phyloP scores from a whole-genome alignment of 2,329 filamentous ascomycete genomes.

The Cladophialophora immunda region DNA sequence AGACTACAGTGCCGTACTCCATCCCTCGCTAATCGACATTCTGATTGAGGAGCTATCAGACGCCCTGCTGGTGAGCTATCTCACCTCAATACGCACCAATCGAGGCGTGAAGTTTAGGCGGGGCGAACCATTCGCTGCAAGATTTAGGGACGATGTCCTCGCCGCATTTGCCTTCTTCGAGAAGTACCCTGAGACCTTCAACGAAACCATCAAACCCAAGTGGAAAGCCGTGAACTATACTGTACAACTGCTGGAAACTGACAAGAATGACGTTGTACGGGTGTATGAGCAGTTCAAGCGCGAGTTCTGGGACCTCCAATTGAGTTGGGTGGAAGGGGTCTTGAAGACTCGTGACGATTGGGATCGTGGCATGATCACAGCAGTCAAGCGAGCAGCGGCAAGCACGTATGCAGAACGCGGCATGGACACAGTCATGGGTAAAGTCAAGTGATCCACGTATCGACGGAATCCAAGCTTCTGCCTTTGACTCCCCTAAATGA shows the following conservation, averaged over 20 bases:
- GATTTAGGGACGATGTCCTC: constrained; percentile 91
- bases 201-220: constrained; percentile 81
- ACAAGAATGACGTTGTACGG: constrained; percentile 76
- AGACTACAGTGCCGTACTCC: constrained; percentile 85
- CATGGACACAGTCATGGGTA: constrained; percentile 92
- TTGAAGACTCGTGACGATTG: constrained; percentile 89
- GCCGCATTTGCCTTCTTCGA: constrained; percentile 91
- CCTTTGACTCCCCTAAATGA: background rate
- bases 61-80: constrained; percentile 86
- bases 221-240: constrained; percentile 93
- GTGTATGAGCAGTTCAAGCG: constrained; percentile 85
- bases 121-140: constrained; percentile 86
- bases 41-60: constrained; percentile 93
- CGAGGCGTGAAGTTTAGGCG: constrained; percentile 88
- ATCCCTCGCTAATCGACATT: constrained; percentile 87
- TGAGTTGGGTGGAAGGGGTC: constrained; percentile 95
- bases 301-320: constrained; percentile 91
- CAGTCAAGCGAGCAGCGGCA: constrained; percentile 87
- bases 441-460: constrained; percentile 70
- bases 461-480: background rate
- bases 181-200: constrained; percentile 71
- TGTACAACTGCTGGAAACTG: constrained; percentile 75
- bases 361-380: constrained; percentile 86
- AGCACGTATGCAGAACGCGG: constrained; percentile 83
- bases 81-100: constrained; percentile 80